These are phyloP conservation scores for Paecilomyces fulvus DNA, from an alignment of 2,329 filamentous ascomycete species.

Conservation along the genomic window DNA sequence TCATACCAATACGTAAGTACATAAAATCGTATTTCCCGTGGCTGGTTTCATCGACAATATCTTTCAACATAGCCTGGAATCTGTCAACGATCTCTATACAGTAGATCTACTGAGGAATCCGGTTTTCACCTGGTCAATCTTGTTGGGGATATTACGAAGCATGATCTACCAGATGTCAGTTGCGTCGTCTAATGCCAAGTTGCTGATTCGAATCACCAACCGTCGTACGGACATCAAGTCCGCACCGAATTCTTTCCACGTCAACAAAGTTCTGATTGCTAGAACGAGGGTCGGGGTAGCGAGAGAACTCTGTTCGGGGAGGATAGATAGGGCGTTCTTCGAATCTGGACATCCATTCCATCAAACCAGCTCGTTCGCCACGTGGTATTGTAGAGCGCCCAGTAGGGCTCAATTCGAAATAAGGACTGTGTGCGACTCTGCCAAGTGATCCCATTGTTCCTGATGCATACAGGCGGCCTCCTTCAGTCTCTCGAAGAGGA, in stretches of 20 bases:
- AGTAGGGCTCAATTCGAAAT: slow-evolving; percentile 29
- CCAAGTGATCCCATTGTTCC: slow-evolving; percentile 3
- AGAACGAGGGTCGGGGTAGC: slow-evolving; percentile 19
- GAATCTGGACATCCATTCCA: slow-evolving; percentile 22
- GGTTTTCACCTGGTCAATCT: slow-evolving; percentile 54
- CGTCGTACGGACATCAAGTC: slow-evolving; percentile 66
- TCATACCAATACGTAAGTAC: slow-evolving; percentile 71
- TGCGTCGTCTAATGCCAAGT: slow-evolving; percentile 1
- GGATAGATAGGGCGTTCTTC: slow-evolving; percentile 21
- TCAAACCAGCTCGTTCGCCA: slow-evolving; percentile 22
- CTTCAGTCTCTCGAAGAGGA: slow-evolving; percentile 9
- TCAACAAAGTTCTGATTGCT: slow-evolving; percentile 38
- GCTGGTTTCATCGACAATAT: slow-evolving; percentile 68
- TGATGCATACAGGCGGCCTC: slow-evolving; percentile 9
- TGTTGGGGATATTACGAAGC: slow-evolving; percentile 91
- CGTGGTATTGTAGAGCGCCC: slow-evolving; percentile 32
- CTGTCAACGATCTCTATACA: slow-evolving; percentile 3
- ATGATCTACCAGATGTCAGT: slow-evolving; percentile 57
- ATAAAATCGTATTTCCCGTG: slow-evolving; percentile 86
- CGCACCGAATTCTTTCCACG: slow-evolving; percentile 41
- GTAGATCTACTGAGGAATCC: slow-evolving; percentile 8
- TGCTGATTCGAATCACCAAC: slow-evolving; percentile 38
- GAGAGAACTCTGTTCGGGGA: slow-evolving; percentile 18
- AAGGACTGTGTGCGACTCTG: slow-evolving; percentile 11
- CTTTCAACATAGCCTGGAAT: slow-evolving; percentile 59